Conservation (phyloP, 495 filamentous ascomycete species). For the Podospora didyma region DNA sequence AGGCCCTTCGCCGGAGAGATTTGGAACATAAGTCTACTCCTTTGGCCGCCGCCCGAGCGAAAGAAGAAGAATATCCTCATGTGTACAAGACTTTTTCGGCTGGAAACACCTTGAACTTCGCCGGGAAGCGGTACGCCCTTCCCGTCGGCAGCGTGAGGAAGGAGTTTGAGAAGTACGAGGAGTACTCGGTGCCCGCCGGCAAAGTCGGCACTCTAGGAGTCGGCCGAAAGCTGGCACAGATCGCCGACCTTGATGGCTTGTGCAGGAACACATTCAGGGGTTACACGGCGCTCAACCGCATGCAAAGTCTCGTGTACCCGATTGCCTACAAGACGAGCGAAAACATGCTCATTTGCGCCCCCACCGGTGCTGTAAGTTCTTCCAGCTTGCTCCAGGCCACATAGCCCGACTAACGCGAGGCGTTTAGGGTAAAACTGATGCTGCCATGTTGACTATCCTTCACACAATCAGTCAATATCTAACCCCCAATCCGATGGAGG, state of each 20-base stretch:
- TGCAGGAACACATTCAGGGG: slow-evolving; percentile 90
- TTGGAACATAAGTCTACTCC: slow-evolving; percentile 75
- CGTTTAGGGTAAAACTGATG: slow-evolving; percentile 81
- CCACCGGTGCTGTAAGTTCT: slow-evolving; percentile 69
- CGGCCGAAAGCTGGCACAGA: slow-evolving; percentile 69
- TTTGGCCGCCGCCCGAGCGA: slow-evolving; percentile 56
- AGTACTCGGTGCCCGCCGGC: slow-evolving; percentile 78
- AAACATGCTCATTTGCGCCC: slow-evolving; percentile 98
- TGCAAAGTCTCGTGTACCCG: slow-evolving; percentile 95
- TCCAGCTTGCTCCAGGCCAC: background rate
- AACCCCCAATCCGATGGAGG: slow-evolving; percentile 68
- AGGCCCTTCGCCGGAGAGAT: slow-evolving; percentile 68
- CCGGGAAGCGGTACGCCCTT: slow-evolving; percentile 72
- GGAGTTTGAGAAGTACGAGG: slow-evolving; percentile 69
- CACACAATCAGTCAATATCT: slow-evolving; percentile 85
- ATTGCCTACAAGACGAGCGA: slow-evolving; percentile 94
- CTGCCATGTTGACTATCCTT: slow-evolving; percentile 92
- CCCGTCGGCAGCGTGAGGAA: slow-evolving; percentile 59
- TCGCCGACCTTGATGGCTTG: slow-evolving; percentile 81
- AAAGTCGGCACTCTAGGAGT: slow-evolving; percentile 69
- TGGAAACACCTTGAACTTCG: slow-evolving; percentile 73
- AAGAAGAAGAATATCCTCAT: slow-evolving; percentile 78
- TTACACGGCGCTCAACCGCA: slow-evolving; percentile 89
- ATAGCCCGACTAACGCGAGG: slow-evolving; percentile 15
- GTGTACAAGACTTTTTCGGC: slow-evolving; percentile 80